Conservation (phyloP, 2,329 filamentous ascomycete species). For the Drechslera avenae region DNA sequence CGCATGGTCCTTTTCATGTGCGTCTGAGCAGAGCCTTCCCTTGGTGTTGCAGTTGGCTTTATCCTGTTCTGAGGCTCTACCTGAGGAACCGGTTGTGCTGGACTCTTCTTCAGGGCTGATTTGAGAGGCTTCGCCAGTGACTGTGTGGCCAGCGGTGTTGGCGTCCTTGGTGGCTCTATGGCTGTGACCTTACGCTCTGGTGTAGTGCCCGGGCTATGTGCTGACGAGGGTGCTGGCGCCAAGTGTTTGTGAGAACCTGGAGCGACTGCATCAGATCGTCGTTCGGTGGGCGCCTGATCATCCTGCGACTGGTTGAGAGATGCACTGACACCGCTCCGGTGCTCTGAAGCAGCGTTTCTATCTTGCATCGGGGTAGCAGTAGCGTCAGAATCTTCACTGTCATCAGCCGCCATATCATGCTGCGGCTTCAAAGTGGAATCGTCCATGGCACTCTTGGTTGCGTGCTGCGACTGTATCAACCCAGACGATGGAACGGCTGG, state of each 20-base stretch:
- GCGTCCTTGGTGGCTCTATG: conserved; percentile 3
- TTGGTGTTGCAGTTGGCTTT: conserved; percentile 10
- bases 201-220: conserved; percentile 5
- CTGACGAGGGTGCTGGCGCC: conserved; percentile 1
- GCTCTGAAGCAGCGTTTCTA: conserved; percentile 71
- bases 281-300: conserved; percentile 9
- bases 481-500: conserved; percentile 50
- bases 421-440: conserved; percentile 18
- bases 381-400: conserved; percentile 13
- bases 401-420: conserved; percentile 13
- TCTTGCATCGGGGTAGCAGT: conserved; percentile 49
- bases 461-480: conserved; percentile 33
- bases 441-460: conserved; percentile 23
- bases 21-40: conserved; percentile 18
- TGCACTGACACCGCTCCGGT: conserved; percentile 69
- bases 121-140: conserved; percentile 43
- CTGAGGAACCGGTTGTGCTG: conserved; percentile 22
- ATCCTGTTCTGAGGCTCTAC: conserved; percentile 18
- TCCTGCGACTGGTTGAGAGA: conserved; percentile 58
- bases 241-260: conserved; percentile 14
- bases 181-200: conserved; percentile 9
- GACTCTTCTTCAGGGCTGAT: conserved; percentile 50
- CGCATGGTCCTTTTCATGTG: conserved; percentile 48
- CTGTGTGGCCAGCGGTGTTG: conserved; percentile 19
- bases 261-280: conserved; percentile 7